Evolutionary conservation across 169 alveolate genomes (phyloP).

Genomic region (Plasmodium gaboni): DNA sequence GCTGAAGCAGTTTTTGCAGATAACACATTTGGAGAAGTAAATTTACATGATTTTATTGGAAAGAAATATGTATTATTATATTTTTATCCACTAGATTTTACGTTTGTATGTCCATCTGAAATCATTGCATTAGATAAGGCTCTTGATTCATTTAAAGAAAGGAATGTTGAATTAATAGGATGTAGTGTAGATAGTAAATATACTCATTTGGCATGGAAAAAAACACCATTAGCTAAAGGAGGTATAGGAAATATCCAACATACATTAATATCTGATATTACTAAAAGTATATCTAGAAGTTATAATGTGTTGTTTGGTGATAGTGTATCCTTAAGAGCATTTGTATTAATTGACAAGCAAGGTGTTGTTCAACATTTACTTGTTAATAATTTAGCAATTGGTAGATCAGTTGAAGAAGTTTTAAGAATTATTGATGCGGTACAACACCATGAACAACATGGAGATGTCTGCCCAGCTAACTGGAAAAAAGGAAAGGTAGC

Average conservation of each 20-base stretch:
- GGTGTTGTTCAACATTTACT: conserved; percentile 96
- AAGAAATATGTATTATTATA: conserved; percentile 96
- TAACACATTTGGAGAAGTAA: conserved; percentile 92
- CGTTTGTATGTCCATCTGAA: conserved; percentile 99
- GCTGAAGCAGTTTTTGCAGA: conserved; percentile 96
- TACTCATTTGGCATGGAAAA: conserved; percentile 97
- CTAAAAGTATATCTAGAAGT: conserved; percentile 91
- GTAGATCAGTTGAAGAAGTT: conserved; percentile 97
- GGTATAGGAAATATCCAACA: conserved; percentile 97
- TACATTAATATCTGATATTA: conserved; percentile 95
- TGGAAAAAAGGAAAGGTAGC: conserved; percentile 98
- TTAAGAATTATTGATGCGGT: conserved; percentile 97
- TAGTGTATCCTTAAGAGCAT: conserved; percentile 97
- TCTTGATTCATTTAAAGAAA: conserved; percentile 93
- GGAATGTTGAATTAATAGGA: conserved; percentile 94
- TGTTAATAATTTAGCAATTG: conserved; percentile 98
- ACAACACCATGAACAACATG: conserved; percentile 96
- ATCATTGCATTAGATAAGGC: conserved; percentile 95
- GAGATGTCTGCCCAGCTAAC: conserved; percentile 99
- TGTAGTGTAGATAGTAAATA: conserved; percentile 97
- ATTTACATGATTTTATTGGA: conserved; percentile 94
- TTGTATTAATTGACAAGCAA: conserved; percentile 97
- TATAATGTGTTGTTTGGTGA: conserved; percentile 95
- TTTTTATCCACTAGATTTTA: conserved; percentile 99
- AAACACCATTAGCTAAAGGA: conserved; percentile 95